Evolutionary conservation across 495 filamentous ascomycete genomes (phyloP).

Genomic region (Evernia prunastri): DNA sequence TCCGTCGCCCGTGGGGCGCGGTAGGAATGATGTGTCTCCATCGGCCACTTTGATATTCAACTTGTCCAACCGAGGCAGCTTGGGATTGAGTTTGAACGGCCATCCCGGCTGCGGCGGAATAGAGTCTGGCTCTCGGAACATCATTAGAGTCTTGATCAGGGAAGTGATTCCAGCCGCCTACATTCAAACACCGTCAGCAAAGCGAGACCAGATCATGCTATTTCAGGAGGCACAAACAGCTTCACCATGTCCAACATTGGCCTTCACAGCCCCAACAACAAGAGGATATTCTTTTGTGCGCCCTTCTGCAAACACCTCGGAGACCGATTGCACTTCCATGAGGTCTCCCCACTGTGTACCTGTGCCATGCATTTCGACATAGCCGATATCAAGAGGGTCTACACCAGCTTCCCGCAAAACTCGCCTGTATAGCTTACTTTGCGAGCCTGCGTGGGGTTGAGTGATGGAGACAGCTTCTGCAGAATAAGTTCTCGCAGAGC

Average conservation of each 20-base stretch:
- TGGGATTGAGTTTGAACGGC: slow-evolving; percentile 39
- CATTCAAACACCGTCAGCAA: neutral
- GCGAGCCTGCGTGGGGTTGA: slow-evolving; percentile 42
- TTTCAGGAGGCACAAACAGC: slow-evolving; percentile 19
- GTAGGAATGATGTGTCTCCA: slow-evolving; percentile 29
- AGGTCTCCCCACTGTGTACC: slow-evolving; percentile 41
- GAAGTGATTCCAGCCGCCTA: slow-evolving; percentile 27
- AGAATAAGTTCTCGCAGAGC: slow-evolving; percentile 36
- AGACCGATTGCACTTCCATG: slow-evolving; percentile 31
- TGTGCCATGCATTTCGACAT: slow-evolving; percentile 47
- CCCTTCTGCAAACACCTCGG: slow-evolving; percentile 28
- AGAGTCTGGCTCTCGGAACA: slow-evolving; percentile 28
- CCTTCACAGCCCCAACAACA: slow-evolving; percentile 64
- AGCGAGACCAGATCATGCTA: neutral
- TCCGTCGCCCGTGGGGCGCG: slow-evolving; percentile 3
- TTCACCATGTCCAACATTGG: slow-evolving; percentile 44
- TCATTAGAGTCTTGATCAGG: slow-evolving; percentile 35
- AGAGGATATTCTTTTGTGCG: slow-evolving; percentile 51
- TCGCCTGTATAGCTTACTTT: slow-evolving; percentile 38
- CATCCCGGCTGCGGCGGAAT: slow-evolving; percentile 40
- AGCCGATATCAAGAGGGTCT: slow-evolving; percentile 43
- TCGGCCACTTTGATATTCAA: slow-evolving; percentile 35
- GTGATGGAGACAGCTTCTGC: slow-evolving; percentile 41
- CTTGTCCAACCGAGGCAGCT: slow-evolving; percentile 27
- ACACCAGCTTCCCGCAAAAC: slow-evolving; percentile 42